Conservation (phyloP, 1,139 yeast genomes). For the Kluyveromyces sp. region DNA sequence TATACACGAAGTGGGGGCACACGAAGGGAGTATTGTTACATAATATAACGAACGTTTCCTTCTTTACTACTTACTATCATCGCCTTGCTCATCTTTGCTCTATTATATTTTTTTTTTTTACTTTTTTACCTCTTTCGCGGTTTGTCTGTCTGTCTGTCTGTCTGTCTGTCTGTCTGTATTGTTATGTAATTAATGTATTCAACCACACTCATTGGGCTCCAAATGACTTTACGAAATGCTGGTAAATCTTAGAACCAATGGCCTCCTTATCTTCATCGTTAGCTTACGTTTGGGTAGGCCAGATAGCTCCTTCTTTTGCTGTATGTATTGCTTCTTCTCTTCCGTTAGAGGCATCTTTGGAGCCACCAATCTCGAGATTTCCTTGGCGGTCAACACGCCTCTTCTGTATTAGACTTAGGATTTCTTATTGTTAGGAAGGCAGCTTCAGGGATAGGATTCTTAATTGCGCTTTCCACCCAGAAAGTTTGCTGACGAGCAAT, state of each 20-base stretch:
- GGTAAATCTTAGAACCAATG: slow-evolving; percentile 41
- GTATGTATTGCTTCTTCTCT: slow-evolving; percentile 45
- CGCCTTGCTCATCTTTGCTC: too few species aligned
- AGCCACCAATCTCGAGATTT: slow-evolving; percentile 53
- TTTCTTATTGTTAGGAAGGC: slow-evolving; percentile 69
- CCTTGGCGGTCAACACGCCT: slow-evolving; percentile 49
- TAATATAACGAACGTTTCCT: too few species aligned
- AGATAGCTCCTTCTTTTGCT: slow-evolving; percentile 45
- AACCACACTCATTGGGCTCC: slow-evolving; percentile 1
- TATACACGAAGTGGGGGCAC: too few species aligned
- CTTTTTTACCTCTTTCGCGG: too few species aligned
- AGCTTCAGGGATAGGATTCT: slow-evolving; percentile 60
- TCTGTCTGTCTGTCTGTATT: not conserved
- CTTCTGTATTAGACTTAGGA: slow-evolving; percentile 49
- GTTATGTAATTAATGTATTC: not conserved
- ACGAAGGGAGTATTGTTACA: too few species aligned
- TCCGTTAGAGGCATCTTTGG: slow-evolving; percentile 77
- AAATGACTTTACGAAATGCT: slow-evolving; percentile 13
- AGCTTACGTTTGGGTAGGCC: slow-evolving; percentile 43
- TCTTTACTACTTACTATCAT: too few species aligned
- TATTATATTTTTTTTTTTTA: too few species aligned
- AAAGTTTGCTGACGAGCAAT: slow-evolving; percentile 65
- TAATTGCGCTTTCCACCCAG: slow-evolving; percentile 60
- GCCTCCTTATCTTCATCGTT: slow-evolving; percentile 56
- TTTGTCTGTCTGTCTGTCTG: not conserved